Evolutionary conservation across 768 basidiomycete species (phyloP), one percentile per base, ranked within the genome.

Genomic region (Sarcomyxa edulis): DNA sequence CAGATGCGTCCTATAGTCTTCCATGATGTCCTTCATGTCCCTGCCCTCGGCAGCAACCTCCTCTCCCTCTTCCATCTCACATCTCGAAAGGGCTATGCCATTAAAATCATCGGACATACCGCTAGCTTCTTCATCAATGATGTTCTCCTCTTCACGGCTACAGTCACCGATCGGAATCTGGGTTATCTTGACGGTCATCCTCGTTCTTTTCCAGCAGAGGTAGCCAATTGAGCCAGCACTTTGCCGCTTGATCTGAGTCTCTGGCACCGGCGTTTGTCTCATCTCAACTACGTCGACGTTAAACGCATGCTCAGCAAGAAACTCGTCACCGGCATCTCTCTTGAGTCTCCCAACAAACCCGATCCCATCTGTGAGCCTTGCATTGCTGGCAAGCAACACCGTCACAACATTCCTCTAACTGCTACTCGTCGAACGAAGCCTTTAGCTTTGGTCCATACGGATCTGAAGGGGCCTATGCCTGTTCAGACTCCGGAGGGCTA

Each of bases 281-380:
- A 64, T 41, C 40, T 48, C 24, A 56, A 56, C 40, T 32, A 40
- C 42, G 46, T 39, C 18, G 49, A 43, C 21, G 28, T 60, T 16
- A 35, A 45, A 12, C 12, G 30, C 5, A 30, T 52, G 8, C 22
- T 38, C 31, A 20, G 30, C 6, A 27, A 53, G 20, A 29, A 48
- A 2, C 45, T 55, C 0, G 58, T 59, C 6, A 35, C 14, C 23
- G 53, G 59, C n/a, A 34, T 59, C 40, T 39, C 39, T 7, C 22
- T 63, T 26, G 31, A 47, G 24, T 47, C 50, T 1, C 30, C 41
- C 11, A 34, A 18, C 10, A 6, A 26, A 8, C 51, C 51, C 9
- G 55, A 55, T 42, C 54, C 59, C n/a, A 50, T 62, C 22, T 61
- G 61, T 45, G 55, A 58, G 39, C 53, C 56, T 5, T 61, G 61